A percentile compares a stretch with the other conserved stretches of the same genome.
Conservation (phyloP, 495 filamentous ascomycete species). For the Talaromyces adpressus region DNA sequence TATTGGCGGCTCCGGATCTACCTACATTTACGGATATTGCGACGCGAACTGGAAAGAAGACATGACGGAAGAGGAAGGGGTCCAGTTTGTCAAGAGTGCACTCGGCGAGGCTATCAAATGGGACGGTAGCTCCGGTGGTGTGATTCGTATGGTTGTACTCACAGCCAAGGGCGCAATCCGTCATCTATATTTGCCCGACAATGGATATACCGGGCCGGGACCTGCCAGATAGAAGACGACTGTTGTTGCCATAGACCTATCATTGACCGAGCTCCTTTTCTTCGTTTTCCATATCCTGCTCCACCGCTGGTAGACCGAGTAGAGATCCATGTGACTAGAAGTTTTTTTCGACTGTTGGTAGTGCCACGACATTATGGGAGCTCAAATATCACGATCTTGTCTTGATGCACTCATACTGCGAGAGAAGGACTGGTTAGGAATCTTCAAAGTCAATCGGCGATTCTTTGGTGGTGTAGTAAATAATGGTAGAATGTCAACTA, state of each 20-base stretch:
- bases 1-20: constrained; percentile 94
- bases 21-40: constrained; percentile 98
- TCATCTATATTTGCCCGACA: constrained; percentile 86
- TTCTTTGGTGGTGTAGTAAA: background rate
- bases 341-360: background rate
- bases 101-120: constrained; percentile 95
- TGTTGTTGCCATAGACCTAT: background rate
- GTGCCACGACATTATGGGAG: background rate
- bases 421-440: background rate
- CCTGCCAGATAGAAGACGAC: constrained; percentile 13
- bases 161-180: constrained; percentile 80
- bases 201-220: constrained; percentile 63
- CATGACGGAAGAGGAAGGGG: constrained; percentile 91
- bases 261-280: background rate
- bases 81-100: constrained; percentile 84
- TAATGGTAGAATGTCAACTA: background rate
- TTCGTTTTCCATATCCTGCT: background rate
- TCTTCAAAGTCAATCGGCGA: background rate
- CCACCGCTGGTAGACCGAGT: background rate
- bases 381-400: background rate
- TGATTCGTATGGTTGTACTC: constrained; percentile 95
- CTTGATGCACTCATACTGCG: background rate
- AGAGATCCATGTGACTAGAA: background rate
- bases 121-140: constrained; percentile 97
- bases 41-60: constrained; percentile 93